Base-by-base conservation (phyloP, 371 early-diverging fungal species). In the Phascolomyces articulosus region DNA sequence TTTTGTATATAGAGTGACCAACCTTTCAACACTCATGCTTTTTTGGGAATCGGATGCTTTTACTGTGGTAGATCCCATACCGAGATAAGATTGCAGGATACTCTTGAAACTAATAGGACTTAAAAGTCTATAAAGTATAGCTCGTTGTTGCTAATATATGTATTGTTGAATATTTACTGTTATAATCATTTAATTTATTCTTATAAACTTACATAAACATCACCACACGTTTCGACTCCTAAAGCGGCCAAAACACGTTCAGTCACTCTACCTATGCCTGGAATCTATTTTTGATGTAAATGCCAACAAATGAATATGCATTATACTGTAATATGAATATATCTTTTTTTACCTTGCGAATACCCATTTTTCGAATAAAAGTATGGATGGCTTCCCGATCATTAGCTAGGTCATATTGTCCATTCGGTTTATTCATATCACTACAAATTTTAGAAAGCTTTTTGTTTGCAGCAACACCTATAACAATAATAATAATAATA, bases 371-470 rank as follows among this genome's bases (percentile, higher is more conserved):
- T n/a, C 63, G 66, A 3, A 78, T 66, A 64, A 79, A 82, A 0
- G 63, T 44, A 31, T 66, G 53, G 16, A 82, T 59, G 16, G 67
- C 66, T 20, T 68, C 61, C 49, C 66, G 57, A 16, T 75, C 65
- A 10, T 74, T 82, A 6, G 78, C 70, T 20, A 82, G 27, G 51
- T 71, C 64, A 41, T 71, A 76, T 61, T 82, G 90, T 1, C 91
- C 91, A 68, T 91, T 89, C 3, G 91, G 91, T 57, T 91, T 91
- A 44, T 90, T 84, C 0, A 85, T 64, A 57, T 89, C 88, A 40
- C 86, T 82, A 47, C 88, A 86, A 9, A 84, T 62, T 65, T 88
- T 87, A 8, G 87, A 79, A 8, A 90, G 38, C 23, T 49, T 4
- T 31, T 57, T 57, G 23, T 23, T 34, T 18, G 23, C 11, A 31